Evolutionary conservation across 164 flowering plant species (phyloP).

Genomic region (Nymphaea thermarum): DNA sequence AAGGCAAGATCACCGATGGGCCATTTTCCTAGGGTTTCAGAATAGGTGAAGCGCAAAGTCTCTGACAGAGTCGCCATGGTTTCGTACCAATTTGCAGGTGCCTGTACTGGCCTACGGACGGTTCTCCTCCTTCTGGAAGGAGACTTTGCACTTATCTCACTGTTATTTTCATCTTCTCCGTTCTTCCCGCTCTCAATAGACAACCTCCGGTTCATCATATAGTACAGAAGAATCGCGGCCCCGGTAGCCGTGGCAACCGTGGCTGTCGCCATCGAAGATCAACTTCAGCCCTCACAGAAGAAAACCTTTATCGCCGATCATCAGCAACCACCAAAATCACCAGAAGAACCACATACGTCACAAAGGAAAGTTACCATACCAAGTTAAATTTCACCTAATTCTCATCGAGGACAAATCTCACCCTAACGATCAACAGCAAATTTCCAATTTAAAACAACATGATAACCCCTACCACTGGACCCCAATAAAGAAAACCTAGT

Average conservation of each 20-base stretch:
- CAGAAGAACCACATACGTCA: neutral
- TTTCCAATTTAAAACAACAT: too few species aligned
- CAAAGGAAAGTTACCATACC: neutral
- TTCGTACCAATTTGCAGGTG: conserved; percentile 89
- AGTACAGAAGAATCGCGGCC: conserved; percentile 46
- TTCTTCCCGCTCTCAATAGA: conserved; percentile 14
- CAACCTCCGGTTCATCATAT: conserved; percentile 24
- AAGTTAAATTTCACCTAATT: neutral
- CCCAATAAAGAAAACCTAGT: too few species aligned
- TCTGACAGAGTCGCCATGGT: conserved; percentile 64
- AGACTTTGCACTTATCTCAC: conserved; percentile 20
- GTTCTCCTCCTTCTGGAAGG: conserved; percentile 31
- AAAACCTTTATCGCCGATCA: neutral
- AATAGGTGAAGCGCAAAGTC: conserved; percentile 77
- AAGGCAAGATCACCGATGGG: conserved; percentile 94
- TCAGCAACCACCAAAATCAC: neutral
- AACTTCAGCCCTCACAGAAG: neutral
- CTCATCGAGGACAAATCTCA: neutral
- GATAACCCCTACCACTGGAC: too few species aligned
- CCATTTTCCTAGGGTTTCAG: conserved; percentile 97
- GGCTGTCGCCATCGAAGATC: conserved; percentile 44
- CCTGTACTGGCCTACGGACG: conserved; percentile 56
- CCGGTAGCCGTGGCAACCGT: conserved; percentile 64
- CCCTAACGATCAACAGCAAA: neutral
- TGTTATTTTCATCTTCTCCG: conserved; percentile 9